Percentiles rank a stretch among this genome's conserved stretches.
These are phyloP conservation scores for Penicillium cataractarum DNA, from an alignment of 495 filamentous ascomycete genomes.

Conservation along the genomic window DNA sequence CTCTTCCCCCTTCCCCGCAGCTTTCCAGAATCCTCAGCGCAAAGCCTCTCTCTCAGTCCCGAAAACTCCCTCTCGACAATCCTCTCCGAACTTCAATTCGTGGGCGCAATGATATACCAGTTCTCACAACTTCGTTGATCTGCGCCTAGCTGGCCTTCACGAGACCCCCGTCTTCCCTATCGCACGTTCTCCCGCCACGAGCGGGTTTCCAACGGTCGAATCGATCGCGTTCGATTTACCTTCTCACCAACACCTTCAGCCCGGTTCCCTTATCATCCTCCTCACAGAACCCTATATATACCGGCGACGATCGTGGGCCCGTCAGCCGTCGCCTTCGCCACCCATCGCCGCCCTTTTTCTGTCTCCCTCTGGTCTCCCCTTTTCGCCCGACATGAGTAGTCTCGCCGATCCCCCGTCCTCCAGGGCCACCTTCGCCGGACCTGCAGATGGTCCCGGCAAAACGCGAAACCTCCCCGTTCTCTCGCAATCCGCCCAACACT, in stretches of 20 bases:
- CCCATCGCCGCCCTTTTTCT: not conserved
- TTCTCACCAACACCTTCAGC: slow-evolving; percentile 10
- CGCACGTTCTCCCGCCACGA: slow-evolving; percentile 40
- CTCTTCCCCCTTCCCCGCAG: slow-evolving; percentile 29
- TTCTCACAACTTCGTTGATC: slow-evolving; percentile 42
- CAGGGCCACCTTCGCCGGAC: slow-evolving; percentile 41
- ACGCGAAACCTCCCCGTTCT: slow-evolving; percentile 53
- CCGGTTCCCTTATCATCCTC: slow-evolving; percentile 7
- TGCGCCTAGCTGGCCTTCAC: slow-evolving; percentile 35
- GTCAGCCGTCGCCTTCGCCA: slow-evolving; percentile 1
- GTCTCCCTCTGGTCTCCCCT: slow-evolving; percentile 14
- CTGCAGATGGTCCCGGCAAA: slow-evolving; percentile 42
- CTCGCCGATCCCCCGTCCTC: slow-evolving; percentile 47
- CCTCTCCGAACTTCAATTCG: slow-evolving; percentile 33
- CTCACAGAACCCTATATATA: not conserved
- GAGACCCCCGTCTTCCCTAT: slow-evolving; percentile 26
- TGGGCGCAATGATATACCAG: slow-evolving; percentile 36
- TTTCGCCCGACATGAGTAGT: slow-evolving; percentile 47
- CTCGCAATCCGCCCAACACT: slow-evolving; percentile 41
- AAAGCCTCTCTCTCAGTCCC: slow-evolving; percentile 5
- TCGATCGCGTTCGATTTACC: slow-evolving; percentile 23
- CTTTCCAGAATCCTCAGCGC: slow-evolving; percentile 10
- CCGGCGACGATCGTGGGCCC: slow-evolving; percentile 4
- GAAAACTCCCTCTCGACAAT: slow-evolving; percentile 9
- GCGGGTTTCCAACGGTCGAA: slow-evolving; percentile 23